These are phyloP conservation scores for Tilletiopsis washingtonensis DNA, from an alignment of 1,284 basidiomycete species.

Conservation along the genomic window DNA sequence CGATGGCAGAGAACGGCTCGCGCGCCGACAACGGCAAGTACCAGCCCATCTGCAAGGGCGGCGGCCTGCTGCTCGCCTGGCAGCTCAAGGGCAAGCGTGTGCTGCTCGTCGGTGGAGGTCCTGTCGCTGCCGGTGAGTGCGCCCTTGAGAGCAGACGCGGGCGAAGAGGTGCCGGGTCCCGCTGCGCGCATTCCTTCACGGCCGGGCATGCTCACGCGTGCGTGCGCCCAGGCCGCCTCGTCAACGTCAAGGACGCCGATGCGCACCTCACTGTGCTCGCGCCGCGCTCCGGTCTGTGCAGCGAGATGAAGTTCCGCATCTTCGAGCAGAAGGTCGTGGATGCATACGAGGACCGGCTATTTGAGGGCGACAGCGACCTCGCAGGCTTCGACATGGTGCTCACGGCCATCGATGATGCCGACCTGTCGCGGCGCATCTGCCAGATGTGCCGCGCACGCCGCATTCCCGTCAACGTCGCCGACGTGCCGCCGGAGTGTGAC, in stretches of 20 bases:
- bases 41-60: constrained; percentile 51
- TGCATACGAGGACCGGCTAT: constrained; percentile 47
- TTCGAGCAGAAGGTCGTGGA: constrained; percentile 24
- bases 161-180: no score
- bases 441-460: constrained; percentile 60
- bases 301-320: constrained; percentile 39
- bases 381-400: constrained; percentile 74
- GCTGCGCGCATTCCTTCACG: no score
- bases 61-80: constrained; percentile 76
- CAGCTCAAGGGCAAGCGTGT: constrained; percentile 72
- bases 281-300: constrained; percentile 33
- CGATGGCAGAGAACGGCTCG: no score
- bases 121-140: constrained; percentile 62
- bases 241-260: constrained; percentile 43
- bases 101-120: constrained; percentile 80
- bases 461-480: constrained; percentile 90
- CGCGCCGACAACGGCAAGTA: no score
- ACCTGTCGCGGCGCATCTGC: constrained; percentile 64
- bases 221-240: constrained; percentile 24
- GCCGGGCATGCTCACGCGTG: no score
- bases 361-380: constrained; percentile 10
- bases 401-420: constrained; percentile 82
- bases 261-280: constrained; percentile 42
- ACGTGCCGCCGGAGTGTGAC: constrained; percentile 80
- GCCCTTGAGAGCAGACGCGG: neutral